These are phyloP conservation scores for Apiospora pterosperma DNA, from an alignment of 2,329 filamentous ascomycete species.

Conservation along the genomic window DNA sequence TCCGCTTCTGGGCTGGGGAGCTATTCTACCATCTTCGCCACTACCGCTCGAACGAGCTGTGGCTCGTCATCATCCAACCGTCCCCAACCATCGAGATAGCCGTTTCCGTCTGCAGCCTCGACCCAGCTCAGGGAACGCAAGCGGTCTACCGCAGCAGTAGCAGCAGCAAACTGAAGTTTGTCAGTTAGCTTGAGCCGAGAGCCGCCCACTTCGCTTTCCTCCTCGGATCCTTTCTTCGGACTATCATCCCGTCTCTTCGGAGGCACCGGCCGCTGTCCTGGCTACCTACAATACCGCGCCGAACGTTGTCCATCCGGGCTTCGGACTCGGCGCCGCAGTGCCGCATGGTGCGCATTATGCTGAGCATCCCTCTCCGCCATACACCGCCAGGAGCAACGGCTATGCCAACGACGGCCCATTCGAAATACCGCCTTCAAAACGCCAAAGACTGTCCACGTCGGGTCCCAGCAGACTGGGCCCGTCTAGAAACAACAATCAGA, in stretches of 20 bases:
- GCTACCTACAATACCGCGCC: conserved; percentile 30
- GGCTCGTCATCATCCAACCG: neutral
- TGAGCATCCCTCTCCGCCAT: conserved; percentile 27
- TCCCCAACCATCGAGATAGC: neutral
- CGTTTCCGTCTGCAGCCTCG: conserved; percentile 6
- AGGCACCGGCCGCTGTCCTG: conserved; percentile 28
- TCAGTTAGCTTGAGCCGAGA: neutral
- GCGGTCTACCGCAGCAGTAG: neutral
- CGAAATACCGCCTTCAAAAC: conserved; percentile 22
- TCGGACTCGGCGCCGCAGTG: conserved; percentile 29
- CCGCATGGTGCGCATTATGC: conserved; percentile 25
- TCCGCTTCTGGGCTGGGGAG: conserved; percentile 5
- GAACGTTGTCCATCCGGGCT: conserved; percentile 30
- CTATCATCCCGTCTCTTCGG: conserved; percentile 14
- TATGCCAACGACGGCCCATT: conserved; percentile 19
- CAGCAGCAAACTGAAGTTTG: neutral
- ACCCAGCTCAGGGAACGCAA: neutral
- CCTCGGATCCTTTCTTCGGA: neutral
- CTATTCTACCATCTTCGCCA: conserved; percentile 5
- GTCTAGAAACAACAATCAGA: conserved; percentile 8
- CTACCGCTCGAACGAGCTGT: neutral
- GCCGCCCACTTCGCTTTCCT: neutral
- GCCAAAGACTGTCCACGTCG: conserved; percentile 18
- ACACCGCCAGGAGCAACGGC: conserved; percentile 24
- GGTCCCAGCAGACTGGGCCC: conserved; percentile 8